Evolutionary conservation across 2,329 filamentous ascomycete genomes (phyloP).

Genomic region (Microcyclospora tardicrescens): DNA sequence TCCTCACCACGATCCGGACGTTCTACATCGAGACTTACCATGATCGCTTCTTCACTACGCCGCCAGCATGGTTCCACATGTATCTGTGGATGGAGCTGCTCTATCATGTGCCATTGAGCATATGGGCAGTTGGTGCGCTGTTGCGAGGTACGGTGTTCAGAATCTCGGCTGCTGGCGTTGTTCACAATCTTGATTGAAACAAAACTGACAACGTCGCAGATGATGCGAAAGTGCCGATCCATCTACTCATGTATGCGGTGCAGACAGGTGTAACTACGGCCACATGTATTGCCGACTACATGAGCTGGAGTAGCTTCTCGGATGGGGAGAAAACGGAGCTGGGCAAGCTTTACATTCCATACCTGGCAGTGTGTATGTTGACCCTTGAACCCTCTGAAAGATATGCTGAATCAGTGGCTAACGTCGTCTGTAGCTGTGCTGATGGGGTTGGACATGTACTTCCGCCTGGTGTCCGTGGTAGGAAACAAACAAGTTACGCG

Average conservation of each 20-base stretch:
- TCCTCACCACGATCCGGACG: constrained; percentile 38
- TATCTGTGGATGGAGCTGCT: constrained; percentile 46
- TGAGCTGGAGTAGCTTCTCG: constrained; percentile 40
- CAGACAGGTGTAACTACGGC: constrained; percentile 49
- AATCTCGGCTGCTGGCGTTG: background rate
- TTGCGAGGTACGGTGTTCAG: constrained; percentile 30
- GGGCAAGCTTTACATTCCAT: constrained; percentile 43
- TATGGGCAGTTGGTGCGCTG: constrained; percentile 47
- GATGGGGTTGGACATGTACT: constrained; percentile 32
- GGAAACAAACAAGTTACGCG: constrained; percentile 1
- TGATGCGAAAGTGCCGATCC: constrained; percentile 44
- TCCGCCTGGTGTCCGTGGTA: constrained; percentile 15
- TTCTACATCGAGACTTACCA: constrained; percentile 50
- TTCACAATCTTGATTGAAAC: background rate
- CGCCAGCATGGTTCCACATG: constrained; percentile 47
- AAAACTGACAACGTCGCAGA: constrained; percentile 24
- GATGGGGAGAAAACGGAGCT: constrained; percentile 36
- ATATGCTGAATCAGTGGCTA: constrained; percentile 1
- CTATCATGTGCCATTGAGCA: constrained; percentile 47
- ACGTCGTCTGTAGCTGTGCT: constrained; percentile 21
- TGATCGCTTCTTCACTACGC: constrained; percentile 49
- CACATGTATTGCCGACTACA: constrained; percentile 49
- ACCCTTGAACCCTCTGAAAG: background rate
- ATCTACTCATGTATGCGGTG: constrained; percentile 46
- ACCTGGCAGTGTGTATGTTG: constrained; percentile 41